These are phyloP conservation scores for Zoysia matrella DNA, from an alignment of 202 grass and related monocot genomes.

Conservation along the genomic window DNA sequence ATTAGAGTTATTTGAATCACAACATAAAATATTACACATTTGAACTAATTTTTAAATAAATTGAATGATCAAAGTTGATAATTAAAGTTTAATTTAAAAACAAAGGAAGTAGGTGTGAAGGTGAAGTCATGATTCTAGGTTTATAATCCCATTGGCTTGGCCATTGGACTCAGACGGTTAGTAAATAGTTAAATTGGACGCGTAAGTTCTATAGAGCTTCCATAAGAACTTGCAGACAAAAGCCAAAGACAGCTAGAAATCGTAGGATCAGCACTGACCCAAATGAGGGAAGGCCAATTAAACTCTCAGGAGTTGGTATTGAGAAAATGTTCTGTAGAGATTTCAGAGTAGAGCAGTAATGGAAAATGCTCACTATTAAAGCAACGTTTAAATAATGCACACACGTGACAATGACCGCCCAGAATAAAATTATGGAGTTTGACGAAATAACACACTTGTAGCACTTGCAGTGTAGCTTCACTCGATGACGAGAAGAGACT, in stretches of 20 bases:
- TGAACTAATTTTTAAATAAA: too few species aligned
- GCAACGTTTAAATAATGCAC: neutral
- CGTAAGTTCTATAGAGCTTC: too few species aligned
- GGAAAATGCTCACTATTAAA: neutral
- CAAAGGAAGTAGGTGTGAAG: too few species aligned
- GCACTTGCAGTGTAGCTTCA: neutral
- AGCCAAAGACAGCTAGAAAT: too few species aligned
- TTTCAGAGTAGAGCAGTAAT: neutral
- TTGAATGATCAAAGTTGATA: too few species aligned
- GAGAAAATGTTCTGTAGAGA: neutral
- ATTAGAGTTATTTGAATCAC: too few species aligned
- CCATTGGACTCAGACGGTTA: slow-evolving; percentile 1
- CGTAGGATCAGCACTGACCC: too few species aligned
- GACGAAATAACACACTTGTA: neutral
- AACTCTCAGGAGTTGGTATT: neutral
- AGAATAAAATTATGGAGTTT: neutral
- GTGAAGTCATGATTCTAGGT: neutral
- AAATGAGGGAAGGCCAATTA: too few species aligned
- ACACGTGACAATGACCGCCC: neutral
- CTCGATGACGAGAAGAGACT: neutral
- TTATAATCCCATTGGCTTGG: neutral
- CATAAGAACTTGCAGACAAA: too few species aligned
- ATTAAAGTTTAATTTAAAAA: too few species aligned
- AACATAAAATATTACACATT: too few species aligned
- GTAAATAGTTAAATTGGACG: neutral